phyloP scores from a whole-genome alignment of 2,329 filamentous ascomycete genomes.

The Exophiala alcalophila region DNA sequence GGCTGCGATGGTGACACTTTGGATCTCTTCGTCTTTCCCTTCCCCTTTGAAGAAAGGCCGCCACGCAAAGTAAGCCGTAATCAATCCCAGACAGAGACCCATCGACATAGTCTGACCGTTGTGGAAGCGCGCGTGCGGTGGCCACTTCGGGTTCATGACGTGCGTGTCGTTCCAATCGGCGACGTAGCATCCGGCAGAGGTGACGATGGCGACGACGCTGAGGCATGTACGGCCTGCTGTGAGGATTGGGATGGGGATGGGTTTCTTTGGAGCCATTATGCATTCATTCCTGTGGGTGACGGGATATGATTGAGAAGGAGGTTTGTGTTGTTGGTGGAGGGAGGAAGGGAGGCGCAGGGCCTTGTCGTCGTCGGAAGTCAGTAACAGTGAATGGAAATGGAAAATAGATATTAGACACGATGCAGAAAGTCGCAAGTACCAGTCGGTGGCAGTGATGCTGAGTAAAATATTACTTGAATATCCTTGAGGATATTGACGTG shows the following conservation, averaged over 20 bases:
- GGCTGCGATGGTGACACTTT: slow-evolving; percentile 34
- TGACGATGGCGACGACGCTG: slow-evolving; percentile 24
- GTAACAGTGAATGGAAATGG: no score
- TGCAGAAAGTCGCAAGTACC: no score
- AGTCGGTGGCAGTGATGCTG: no score
- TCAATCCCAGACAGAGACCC: slow-evolving; percentile 13
- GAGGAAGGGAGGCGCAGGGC: no score
- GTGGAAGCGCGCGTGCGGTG: slow-evolving; percentile 52
- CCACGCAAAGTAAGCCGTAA: slow-evolving; percentile 21
- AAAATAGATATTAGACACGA: no score
- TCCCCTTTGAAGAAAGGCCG: not conserved
- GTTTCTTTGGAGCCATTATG: no score
- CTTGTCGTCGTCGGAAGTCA: no score
- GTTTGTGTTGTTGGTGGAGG: no score
- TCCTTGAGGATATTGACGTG: no score
- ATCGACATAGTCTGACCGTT: slow-evolving; percentile 52
- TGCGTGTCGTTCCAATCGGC: slow-evolving; percentile 46
- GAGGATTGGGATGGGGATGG: not conserved
- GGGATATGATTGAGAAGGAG: no score
- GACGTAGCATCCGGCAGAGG: slow-evolving; percentile 30
- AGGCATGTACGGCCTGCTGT: slow-evolving; percentile 22
- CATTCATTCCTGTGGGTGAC: no score
- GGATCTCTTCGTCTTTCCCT: slow-evolving; percentile 6
- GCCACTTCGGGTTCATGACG: slow-evolving; percentile 49
- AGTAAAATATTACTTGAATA: no score